These are phyloP conservation scores for Solanum tacnaense DNA, from an alignment of 257 asterid species.

Conservation along the genomic window DNA sequence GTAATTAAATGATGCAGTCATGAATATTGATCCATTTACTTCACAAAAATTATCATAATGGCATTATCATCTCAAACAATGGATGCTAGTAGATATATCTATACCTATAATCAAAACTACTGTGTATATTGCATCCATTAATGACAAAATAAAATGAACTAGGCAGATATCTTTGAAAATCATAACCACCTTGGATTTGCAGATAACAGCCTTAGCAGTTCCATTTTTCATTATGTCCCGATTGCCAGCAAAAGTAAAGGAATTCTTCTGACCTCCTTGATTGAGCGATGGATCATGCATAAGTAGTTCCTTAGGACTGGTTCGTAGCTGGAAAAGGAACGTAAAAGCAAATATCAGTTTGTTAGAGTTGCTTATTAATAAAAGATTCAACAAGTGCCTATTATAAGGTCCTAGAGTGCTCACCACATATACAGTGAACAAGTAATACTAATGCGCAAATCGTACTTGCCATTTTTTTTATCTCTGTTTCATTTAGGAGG, in stretches of 20 bases:
- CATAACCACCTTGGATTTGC: constrained; percentile 36
- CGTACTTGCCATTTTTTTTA: not conserved
- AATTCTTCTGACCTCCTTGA: constrained; percentile 14
- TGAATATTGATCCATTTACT: not conserved
- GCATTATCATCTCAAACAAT: not conserved
- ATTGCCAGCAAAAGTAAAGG: constrained; percentile 7
- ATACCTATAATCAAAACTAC: not conserved
- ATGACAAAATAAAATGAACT: not conserved
- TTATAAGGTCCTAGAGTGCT: not conserved
- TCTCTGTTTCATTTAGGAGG: not conserved
- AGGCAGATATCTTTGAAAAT: not conserved
- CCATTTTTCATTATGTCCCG: constrained; percentile 15
- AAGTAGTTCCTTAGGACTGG: constrained; percentile 6
- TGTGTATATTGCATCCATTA: not conserved
- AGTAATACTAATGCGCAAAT: not conserved
- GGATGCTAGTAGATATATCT: not conserved
- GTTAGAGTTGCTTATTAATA: not conserved
- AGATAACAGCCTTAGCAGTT: constrained; percentile 6
- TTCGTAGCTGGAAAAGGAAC: constrained; percentile 34
- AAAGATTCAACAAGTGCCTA: not conserved
- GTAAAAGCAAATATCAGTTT: not conserved
- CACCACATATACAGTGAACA: not conserved
- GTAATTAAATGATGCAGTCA: not conserved
- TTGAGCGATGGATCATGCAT: constrained; percentile 9
- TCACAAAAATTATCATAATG: not conserved